A percentile compares a stretch with the other conserved stretches of the same genome.
Conservation (phyloP, 2,329 filamentous ascomycete species). For the Fusarium xyrophilum region DNA sequence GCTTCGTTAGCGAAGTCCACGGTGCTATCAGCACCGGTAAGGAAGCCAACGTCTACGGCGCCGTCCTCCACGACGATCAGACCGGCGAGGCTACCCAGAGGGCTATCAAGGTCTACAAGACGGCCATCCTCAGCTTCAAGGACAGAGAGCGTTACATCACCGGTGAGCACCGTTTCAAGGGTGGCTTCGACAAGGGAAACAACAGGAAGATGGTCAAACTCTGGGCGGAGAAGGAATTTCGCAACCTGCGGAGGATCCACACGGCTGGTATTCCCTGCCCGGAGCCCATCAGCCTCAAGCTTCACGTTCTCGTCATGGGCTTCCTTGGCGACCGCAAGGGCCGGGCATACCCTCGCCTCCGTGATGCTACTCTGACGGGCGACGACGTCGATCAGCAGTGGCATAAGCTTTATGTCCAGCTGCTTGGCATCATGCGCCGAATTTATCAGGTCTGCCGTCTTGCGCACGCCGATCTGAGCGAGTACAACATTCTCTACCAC, state of each 20-base stretch:
- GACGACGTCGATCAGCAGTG: slow-evolving; percentile 75
- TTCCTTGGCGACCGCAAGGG: slow-evolving; percentile 90
- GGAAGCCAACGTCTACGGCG: slow-evolving; percentile 97
- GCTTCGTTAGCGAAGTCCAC: slow-evolving; percentile 88
- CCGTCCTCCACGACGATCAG: slow-evolving; percentile 68
- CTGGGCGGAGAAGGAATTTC: slow-evolving; percentile 98
- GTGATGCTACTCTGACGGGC: slow-evolving; percentile 78
- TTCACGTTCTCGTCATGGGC: slow-evolving; percentile 95
- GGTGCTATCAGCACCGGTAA: slow-evolving; percentile 96
- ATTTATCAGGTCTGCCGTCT: slow-evolving; percentile 93
- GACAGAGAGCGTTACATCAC: slow-evolving; percentile 95
- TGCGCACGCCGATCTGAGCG: slow-evolving; percentile 94
- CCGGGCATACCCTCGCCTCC: slow-evolving; percentile 84
- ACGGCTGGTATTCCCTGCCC: slow-evolving; percentile 87
- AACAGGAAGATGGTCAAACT: slow-evolving; percentile 97
- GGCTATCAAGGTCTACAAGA: slow-evolving; percentile 99
- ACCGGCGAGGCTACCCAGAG: slow-evolving; percentile 69
- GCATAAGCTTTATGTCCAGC: slow-evolving; percentile 79
- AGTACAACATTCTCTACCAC: slow-evolving; percentile 97
- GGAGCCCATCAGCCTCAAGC: slow-evolving; percentile 84
- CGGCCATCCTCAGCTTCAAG: slow-evolving; percentile 96
- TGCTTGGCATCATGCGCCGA: slow-evolving; percentile 86
- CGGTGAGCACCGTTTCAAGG: slow-evolving; percentile 90
- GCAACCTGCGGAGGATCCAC: slow-evolving; percentile 87
- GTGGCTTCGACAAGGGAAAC: slow-evolving; percentile 91